Base-by-base conservation (phyloP, 139 green algal species). In the Tetradesmus obliquus region DNA sequence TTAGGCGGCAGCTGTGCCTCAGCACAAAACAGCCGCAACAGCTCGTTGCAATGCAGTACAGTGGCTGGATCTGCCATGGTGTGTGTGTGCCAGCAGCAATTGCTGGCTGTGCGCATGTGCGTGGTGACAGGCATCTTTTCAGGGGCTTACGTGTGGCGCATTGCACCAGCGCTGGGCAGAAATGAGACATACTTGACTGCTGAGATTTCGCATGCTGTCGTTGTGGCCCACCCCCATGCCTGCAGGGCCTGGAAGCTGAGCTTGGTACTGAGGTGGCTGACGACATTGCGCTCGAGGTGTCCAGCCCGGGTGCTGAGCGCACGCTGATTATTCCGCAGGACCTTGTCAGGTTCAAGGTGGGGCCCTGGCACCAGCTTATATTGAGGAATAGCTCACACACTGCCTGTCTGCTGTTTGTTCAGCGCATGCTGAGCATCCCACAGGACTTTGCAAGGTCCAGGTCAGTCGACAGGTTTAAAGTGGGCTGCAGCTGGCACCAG, bases 281-380 rank as follows among this genome's bases (percentile, higher is more conserved):
- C 0, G 91, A 95, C 24, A 93, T 98, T 15, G 91, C 94, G 3
- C 86, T 97, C 13, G 96, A 98, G 90, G 96, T 97, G 79, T 97
- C 96, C 0, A 95, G 93, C 0, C 94, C 96, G 22, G 96, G 96
- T 5, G 96, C 96, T 1, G 95, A 97, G 91, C 92, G 96, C 20
- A 57, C 82, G 62, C 74, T 97, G 12, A 32, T 82, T 15, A 62
- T 97, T 22, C 95, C 95, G 1, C 91, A 79, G 4, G 95, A 97
- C 32, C 90, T 97, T 24, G 45, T 84, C n/a, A 74, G 95, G 7
- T 97, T 93, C 79, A 90, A 90, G 86, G 86, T 90, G 71, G 17
- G 76, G 76, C 5, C 3, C 55, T 45, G 32, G 32, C 32, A 45
- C 32, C 32, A 45, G 32, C 32, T 45, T 45, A 45, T 12, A 1